Base-by-base conservation (phyloP, 768 basidiomycete genomes). In the Boletus sp. region DNA sequence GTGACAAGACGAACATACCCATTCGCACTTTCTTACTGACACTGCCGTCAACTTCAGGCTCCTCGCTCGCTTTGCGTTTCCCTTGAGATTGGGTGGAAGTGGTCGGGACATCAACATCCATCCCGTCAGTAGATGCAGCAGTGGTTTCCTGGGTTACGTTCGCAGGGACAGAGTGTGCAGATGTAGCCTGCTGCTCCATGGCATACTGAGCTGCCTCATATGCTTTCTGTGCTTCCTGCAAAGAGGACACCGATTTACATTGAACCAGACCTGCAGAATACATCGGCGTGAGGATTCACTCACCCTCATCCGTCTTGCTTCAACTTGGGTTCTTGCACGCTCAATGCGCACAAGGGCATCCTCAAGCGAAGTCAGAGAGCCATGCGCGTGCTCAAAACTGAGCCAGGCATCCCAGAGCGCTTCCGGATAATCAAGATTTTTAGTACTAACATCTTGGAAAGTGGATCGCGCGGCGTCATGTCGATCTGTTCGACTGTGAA, bases 351-450 rank as follows among this genome's bases (percentile, higher is more conserved):
- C 82, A 45, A 88, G 67, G 41, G 83, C 83, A 10, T 75, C 73
- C 39, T 91, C 84, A 30, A 92, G 76, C 37, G 85, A 83, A 30
- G 81, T 76, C 14, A 92, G 76, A 24, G 83, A 80, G 1, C 96
- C 96, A 64, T 94, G 80, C 4, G 89, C 74, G 61, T 92, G 83
- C 69, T 98, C 96, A 64, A 98, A 97, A n/a, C 80, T 74, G 17
- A 87, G 66, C 90, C 92, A 96, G 1, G 90, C 87, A 54, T 94
- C 92, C 86, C 92, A 96, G 8, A 98, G 76, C 10, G 87, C 89
- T 71, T 99, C 96, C 0, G 97, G 94, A 89, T 94, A 98, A 71
- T 99, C 96, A 39, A 98, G 64, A 49, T 87, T 83, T 68, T 89
- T 89, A 44, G 78, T 76, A 30, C 85, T 81, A 5, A 90, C 77